A percentile compares a stretch with the other conserved stretches of the same genome.
Evolutionary conservation across 1,284 basidiomycete genomes (phyloP).

Genomic region (Papiliotrema nemorosa): DNA sequence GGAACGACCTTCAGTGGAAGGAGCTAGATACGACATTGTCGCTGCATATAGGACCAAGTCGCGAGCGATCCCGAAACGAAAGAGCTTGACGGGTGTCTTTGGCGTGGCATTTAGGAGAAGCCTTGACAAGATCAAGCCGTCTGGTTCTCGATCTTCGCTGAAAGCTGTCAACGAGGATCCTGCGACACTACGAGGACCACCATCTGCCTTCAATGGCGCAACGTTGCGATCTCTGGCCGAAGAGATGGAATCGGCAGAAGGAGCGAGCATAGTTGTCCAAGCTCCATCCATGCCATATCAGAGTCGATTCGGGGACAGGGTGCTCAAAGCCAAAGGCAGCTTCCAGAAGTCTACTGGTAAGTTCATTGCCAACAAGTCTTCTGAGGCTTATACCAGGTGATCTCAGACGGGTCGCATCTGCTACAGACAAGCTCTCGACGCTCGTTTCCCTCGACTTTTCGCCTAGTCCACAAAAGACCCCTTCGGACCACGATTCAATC

Average conservation of each 20-base stretch:
- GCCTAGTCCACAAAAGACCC: slow-evolving; percentile 9
- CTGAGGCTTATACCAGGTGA: slow-evolving; percentile 8
- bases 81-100: slow-evolving; percentile 40
- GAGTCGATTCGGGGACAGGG: slow-evolving; percentile 11
- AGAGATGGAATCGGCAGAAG: slow-evolving; percentile 19
- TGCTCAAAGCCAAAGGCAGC: neutral
- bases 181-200: no score
- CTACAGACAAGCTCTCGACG: slow-evolving; percentile 32
- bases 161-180: no score
- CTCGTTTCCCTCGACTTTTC: slow-evolving; percentile 26
- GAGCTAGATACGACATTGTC: neutral
- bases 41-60: neutral
- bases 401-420: slow-evolving; percentile 29
- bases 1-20: neutral
- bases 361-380: neutral
- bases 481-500: slow-evolving; percentile 7
- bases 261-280: neutral
- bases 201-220: neutral
- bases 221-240: slow-evolving; percentile 15
- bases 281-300: slow-evolving; percentile 1
- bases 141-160: slow-evolving; percentile 4
- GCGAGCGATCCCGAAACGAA: slow-evolving; percentile 31
- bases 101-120: slow-evolving; percentile 25
- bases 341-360: neutral
- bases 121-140: slow-evolving; percentile 16